These are phyloP conservation scores for Astraeus odoratus DNA, from an alignment of 768 basidiomycete genomes.

Conservation along the genomic window DNA sequence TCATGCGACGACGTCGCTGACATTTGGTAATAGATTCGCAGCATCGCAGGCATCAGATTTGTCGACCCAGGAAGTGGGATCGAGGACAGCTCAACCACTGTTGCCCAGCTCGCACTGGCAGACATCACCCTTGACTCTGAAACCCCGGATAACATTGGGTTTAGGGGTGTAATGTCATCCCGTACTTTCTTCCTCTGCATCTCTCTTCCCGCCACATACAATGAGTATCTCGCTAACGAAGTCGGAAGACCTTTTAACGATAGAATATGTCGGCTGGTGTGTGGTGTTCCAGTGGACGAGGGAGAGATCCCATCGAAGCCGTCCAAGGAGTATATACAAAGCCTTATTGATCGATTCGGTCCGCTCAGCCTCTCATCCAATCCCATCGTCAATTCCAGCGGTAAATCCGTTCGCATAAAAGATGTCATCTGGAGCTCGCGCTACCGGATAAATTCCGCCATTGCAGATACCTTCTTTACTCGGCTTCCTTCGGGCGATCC, in stretches of 20 bases:
- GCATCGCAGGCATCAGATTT: slow-evolving; percentile 35
- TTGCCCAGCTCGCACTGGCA: slow-evolving; percentile 38
- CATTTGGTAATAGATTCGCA: slow-evolving; percentile 33
- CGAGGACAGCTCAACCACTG: slow-evolving; percentile 18
- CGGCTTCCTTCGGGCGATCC: slow-evolving; percentile 17
- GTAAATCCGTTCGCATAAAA: slow-evolving; percentile 26
- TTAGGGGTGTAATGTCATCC: slow-evolving; percentile 20
- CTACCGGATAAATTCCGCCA: slow-evolving; percentile 38
- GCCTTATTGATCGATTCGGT: slow-evolving; percentile 34
- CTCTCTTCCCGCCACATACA: slow-evolving; percentile 29
- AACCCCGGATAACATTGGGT: background rate
- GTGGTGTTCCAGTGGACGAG: slow-evolving; percentile 28
- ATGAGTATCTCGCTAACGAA: slow-evolving; percentile 8
- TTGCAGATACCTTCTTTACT: slow-evolving; percentile 34
- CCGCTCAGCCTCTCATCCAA: slow-evolving; percentile 29
- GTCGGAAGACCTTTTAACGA: slow-evolving; percentile 5
- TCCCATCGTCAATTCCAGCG: slow-evolving; percentile 26
- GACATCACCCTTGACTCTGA: slow-evolving; percentile 33
- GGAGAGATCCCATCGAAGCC: slow-evolving; percentile 34
- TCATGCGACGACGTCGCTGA: background rate
- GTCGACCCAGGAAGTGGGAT: slow-evolving; percentile 32
- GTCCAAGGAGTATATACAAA: slow-evolving; percentile 36
- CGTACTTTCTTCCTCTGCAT: slow-evolving; percentile 30
- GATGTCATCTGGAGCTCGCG: slow-evolving; percentile 40
- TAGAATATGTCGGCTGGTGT: slow-evolving; percentile 34